These are phyloP conservation scores for Triadica sebifera DNA, from an alignment of 345 rosid genomes.

Conservation along the genomic window DNA sequence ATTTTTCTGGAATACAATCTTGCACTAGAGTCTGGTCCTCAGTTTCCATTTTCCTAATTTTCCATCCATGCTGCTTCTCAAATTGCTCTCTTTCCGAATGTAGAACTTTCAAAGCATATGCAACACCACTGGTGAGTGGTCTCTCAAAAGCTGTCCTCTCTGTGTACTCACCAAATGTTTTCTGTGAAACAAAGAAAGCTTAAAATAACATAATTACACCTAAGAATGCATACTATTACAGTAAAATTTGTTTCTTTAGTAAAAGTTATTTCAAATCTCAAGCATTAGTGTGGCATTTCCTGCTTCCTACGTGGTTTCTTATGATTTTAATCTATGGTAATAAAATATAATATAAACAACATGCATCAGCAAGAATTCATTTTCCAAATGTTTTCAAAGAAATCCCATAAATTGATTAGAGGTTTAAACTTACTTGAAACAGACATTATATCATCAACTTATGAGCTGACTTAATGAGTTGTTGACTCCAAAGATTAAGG, in stretches of 20 bases:
- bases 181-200: constrained; percentile 42
- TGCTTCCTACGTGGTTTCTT: neutral
- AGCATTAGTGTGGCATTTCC: neutral
- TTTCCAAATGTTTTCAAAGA: neutral
- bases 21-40: constrained; percentile 86
- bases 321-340: neutral
- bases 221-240: neutral
- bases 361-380: neutral
- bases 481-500: neutral
- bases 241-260: constrained; percentile 1
- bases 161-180: constrained; percentile 83
- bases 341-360: neutral
- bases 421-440: neutral
- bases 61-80: constrained; percentile 76
- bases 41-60: constrained; percentile 87
- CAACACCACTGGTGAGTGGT: constrained; percentile 98
- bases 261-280: neutral
- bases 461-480: neutral
- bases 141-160: constrained; percentile 96
- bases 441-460: neutral
- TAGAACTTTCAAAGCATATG: constrained; percentile 89
- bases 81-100: constrained; percentile 80
- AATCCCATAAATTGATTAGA: neutral
- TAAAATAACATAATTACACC: constrained; percentile 2
- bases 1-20: constrained; percentile 72